These are phyloP conservation scores for Excoecaria agallocha DNA, from an alignment of 345 rosid genomes.

Conservation along the genomic window DNA sequence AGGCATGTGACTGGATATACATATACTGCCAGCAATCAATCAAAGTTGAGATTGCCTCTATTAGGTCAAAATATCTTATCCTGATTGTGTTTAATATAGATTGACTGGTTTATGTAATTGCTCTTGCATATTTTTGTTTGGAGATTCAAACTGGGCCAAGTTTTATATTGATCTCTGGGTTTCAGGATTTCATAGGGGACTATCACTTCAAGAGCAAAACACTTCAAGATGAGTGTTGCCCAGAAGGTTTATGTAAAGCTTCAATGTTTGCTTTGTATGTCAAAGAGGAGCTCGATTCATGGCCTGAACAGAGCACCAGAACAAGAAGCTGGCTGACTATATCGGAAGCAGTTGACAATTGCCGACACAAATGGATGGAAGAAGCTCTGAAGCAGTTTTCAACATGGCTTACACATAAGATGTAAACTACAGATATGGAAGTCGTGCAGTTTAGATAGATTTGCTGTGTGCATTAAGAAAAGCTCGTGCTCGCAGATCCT, in stretches of 20 bases:
- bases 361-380: conserved; percentile 92
- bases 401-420: conserved; percentile 50
- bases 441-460: conserved; percentile 19
- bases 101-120: not conserved
- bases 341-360: conserved; percentile 55
- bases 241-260: conserved; percentile 85
- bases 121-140: not conserved
- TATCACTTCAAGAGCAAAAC: conserved; percentile 85
- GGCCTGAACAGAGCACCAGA: conserved; percentile 80
- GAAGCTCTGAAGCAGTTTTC: conserved; percentile 63
- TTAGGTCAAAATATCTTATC: not conserved
- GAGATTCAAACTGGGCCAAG: not conserved
- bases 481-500: not conserved
- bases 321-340: conserved; percentile 71
- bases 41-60: not conserved
- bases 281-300: conserved; percentile 63
- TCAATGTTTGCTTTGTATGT: conserved; percentile 79
- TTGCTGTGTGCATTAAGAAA: conserved; percentile 29
- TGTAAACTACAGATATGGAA: conserved; percentile 25
- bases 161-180: not conserved
- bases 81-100: not conserved
- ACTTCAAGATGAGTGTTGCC: conserved; percentile 82
- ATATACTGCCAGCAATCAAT: not conserved
- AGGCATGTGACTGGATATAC: too few relatives aligned
- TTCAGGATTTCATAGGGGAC: conserved; percentile 66